These are phyloP conservation scores for Termitomyces sp. DNA, from an alignment of 768 basidiomycete genomes.

Conservation along the genomic window DNA sequence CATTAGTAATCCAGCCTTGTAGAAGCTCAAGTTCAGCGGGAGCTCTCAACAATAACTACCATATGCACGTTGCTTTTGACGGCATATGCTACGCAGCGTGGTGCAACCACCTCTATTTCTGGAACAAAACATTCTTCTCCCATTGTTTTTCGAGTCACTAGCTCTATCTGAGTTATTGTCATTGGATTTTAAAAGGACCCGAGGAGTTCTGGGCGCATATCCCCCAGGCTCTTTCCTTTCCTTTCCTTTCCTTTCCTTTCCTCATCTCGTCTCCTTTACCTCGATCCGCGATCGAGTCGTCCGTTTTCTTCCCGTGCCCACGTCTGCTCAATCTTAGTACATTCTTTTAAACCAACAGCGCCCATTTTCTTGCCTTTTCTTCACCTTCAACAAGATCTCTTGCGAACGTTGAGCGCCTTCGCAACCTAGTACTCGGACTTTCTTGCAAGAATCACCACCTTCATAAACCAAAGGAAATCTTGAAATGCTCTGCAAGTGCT, in stretches of 20 bases:
- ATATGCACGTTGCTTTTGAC: no score
- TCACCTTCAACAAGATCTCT: neutral
- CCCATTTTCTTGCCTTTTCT: no score
- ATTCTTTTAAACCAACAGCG: no score
- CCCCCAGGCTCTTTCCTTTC: neutral
- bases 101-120: neutral
- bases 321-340: neutral
- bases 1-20: neutral
- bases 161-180: neutral
- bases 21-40: neutral
- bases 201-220: neutral
- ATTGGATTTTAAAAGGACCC: neutral
- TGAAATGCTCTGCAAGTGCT: neutral
- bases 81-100: neutral
- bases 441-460: neutral
- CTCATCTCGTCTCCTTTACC: neutral
- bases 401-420: neutral
- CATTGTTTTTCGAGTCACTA: neutral
- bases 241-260: neutral
- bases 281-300: neutral
- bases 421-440: neutral
- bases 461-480: neutral
- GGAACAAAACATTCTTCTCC: neutral
- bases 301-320: neutral
- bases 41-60: neutral